Percentiles rank a stretch among this genome's conserved stretches.
Evolutionary conservation across 805 yeast species (phyloP).

Genomic region (Candida takata): DNA sequence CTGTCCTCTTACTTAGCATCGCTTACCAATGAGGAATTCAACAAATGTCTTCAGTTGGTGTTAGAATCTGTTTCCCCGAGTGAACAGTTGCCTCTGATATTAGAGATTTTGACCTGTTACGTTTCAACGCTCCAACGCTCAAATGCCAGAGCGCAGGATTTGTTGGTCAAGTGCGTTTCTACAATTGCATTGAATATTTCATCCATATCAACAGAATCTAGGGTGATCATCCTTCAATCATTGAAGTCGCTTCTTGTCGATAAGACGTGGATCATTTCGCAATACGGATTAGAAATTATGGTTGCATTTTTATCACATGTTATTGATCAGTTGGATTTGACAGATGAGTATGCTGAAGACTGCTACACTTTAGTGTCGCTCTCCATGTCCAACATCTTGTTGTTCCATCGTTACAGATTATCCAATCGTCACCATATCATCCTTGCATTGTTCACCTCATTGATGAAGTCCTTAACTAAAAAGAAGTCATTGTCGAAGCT

Average conservation of each 20-base stretch:
- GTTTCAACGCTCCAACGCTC: slow-evolving; percentile 8
- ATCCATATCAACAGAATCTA: slow-evolving; percentile 1
- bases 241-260: slow-evolving; percentile 40
- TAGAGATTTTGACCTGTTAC: slow-evolving; percentile 20
- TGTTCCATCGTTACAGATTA: slow-evolving; percentile 64
- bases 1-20: slow-evolving; percentile 12
- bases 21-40: slow-evolving; percentile 4
- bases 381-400: slow-evolving; percentile 50
- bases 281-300: slow-evolving; percentile 55
- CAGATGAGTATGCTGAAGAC: slow-evolving; percentile 4
- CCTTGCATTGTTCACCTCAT: slow-evolving; percentile 37
- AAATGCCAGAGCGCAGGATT: slow-evolving; percentile 1
- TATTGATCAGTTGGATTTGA: slow-evolving; percentile 5
- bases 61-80: slow-evolving; percentile 17
- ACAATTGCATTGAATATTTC: slow-evolving; percentile 2
- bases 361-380: slow-evolving; percentile 33
- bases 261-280: slow-evolving; percentile 53
- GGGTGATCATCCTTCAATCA: slow-evolving; percentile 5
- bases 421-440: slow-evolving; percentile 69
- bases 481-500: slow-evolving; percentile 17
- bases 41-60: slow-evolving; percentile 14
- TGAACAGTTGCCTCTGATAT: slow-evolving; percentile 9
- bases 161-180: slow-evolving; percentile 17
- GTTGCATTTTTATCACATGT: slow-evolving; percentile 33
- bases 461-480: slow-evolving; percentile 41